Evolutionary conservation across 768 basidiomycete species (phyloP).

Genomic region (Galerina sulciceps): DNA sequence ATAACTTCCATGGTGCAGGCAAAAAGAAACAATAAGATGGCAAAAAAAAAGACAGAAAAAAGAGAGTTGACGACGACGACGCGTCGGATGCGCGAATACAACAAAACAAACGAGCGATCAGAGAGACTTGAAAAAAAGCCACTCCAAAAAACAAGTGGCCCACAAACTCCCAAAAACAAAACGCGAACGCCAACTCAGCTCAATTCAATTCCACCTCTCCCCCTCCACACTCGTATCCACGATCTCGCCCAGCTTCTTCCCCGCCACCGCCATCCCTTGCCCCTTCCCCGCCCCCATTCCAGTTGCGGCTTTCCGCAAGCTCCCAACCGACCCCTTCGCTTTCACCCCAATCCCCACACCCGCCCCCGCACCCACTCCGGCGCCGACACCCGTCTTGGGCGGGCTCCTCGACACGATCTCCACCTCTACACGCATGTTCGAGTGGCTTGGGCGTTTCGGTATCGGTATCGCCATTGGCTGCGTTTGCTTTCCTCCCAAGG

Average conservation of each 20-base stretch:
- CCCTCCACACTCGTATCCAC: constrained; percentile 40
- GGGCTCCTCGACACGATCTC: constrained; percentile 19
- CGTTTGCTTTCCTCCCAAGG: neutral
- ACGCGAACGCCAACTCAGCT: neutral
- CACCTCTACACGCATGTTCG: constrained; percentile 16
- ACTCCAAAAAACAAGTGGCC: no score
- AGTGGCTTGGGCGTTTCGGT: constrained; percentile 9
- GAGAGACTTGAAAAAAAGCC: no score
- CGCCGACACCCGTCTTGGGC: neutral
- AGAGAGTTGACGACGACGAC: no score
- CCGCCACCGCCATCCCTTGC: neutral
- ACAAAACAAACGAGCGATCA: no score
- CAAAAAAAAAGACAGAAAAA: no score
- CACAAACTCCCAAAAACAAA: no score
- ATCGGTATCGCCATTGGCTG: neutral
- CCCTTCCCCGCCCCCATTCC: constrained; percentile 1
- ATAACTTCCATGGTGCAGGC: no score
- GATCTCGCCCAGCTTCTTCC: constrained; percentile 30
- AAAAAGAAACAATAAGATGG: no score
- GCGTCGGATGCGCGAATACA: no score
- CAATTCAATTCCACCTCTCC: constrained; percentile 18
- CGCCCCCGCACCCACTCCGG: neutral
- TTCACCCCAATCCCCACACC: no score
- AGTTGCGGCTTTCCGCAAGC: constrained; percentile 1
- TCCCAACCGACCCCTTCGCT: neutral